Evolutionary conservation across 2,329 filamentous ascomycete species (phyloP), one percentile per base, ranked within the genome.

Genomic region (Fusarium ambrosium): DNA sequence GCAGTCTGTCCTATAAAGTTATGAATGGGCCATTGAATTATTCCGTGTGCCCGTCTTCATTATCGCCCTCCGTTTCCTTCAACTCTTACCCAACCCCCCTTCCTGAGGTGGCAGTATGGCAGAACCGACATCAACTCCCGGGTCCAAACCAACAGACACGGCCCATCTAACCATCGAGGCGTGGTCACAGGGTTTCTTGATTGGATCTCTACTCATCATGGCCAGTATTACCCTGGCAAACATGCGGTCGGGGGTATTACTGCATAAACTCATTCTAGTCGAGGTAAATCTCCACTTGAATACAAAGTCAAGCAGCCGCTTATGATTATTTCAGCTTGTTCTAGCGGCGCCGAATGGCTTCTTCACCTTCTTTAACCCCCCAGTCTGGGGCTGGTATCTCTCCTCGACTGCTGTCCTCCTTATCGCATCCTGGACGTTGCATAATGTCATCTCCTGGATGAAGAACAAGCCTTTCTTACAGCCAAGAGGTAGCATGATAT

Each of bases 361-460:
- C 68, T 91, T 90, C 79, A 87, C 90, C 39, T 91, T 92, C 81
- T 86, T 87, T 64, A 53, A 78, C 39, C 76, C 77, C 10, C 88
- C 89, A 0, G 84, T 84, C 4, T 91, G 91, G 77, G 89, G 89
- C 59, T 92, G 91, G 91, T 92, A 91, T 80, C 84, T 92, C 4
- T 90, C 89, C 2, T 83, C 86, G 27, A 90, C 89, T 3, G 90
- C 89, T 9, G 87, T 92, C 9, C 86, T 89, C 20, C 86, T 93
- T 27, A 91, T 91, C 72, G 82, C 87, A n/a, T 91, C 89, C 4
- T 92, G 90, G 89, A 87, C 85, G 14, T 81, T 93, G 10, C 91
- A 93, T 80, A 93, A 92, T 72, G 85, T 92, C 69, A 90, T 93
- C 69, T 87, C 91, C 1, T 93, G 91, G 91, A 87, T 93, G 81